Conservation (phyloP, 345 rosid genomes). For the Eucalyptus polyanthemos region DNA sequence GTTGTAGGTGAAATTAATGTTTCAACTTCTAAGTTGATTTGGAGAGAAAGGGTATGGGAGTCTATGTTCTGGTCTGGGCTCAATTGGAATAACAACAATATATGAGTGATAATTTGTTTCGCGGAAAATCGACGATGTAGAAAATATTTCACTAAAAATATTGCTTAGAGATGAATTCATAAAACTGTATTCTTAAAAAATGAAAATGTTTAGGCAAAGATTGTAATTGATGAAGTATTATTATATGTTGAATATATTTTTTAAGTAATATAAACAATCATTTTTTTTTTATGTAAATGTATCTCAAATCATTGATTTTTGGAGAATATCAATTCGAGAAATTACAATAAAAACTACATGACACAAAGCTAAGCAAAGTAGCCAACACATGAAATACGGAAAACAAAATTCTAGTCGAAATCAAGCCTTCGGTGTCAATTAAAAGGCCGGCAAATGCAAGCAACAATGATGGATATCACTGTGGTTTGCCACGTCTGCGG, state of each 20-base stretch:
- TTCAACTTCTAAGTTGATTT: background rate
- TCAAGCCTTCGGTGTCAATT: background rate
- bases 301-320: background rate
- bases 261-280: background rate
- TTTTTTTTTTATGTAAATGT: too few relatives aligned
- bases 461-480: background rate
- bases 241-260: background rate
- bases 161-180: background rate
- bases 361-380: background rate
- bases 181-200: too few relatives aligned
- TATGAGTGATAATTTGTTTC: background rate
- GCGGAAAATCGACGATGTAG: fast-evolving
- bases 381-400: background rate
- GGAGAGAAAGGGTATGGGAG: background rate
- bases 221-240: background rate
- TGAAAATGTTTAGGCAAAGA: background rate
- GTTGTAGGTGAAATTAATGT: background rate
- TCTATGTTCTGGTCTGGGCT: background rate
- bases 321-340: background rate
- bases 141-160: background rate
- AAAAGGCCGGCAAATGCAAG: background rate
- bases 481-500: background rate
- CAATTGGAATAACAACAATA: background rate
- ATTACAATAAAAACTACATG: background rate
- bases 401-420: background rate